phyloP scores from a whole-genome alignment of 2,329 filamentous ascomycete species.

The Arthrobotrys musiformis region DNA sequence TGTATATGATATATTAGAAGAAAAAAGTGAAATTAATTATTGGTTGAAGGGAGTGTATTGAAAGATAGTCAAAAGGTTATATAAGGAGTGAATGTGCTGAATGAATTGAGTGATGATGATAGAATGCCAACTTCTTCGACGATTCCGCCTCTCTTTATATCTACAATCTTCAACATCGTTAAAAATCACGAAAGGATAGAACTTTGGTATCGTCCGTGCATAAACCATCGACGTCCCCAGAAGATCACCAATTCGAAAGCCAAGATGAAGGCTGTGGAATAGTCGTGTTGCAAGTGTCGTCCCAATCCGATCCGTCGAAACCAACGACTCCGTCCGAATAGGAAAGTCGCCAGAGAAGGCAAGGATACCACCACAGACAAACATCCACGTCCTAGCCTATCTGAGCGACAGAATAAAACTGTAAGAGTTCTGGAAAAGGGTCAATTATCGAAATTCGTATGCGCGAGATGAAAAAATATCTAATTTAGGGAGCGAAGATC shows the following conservation, averaged over 20 bases:
- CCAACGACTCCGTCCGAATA: background rate
- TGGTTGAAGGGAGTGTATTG: background rate
- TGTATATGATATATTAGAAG: too few relatives aligned
- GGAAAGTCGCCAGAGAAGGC: background rate
- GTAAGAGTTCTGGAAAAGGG: background rate
- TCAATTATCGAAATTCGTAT: background rate
- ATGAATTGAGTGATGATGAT: background rate
- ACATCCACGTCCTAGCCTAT: background rate
- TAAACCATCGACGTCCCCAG: background rate
- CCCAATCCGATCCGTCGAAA: background rate
- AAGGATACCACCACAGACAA: background rate
- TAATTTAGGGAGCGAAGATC: background rate
- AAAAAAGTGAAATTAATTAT: too few relatives aligned
- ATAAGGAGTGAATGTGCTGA: background rate
- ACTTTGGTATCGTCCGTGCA: background rate
- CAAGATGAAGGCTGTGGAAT: background rate
- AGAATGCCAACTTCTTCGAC: background rate
- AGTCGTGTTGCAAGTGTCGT: background rate
- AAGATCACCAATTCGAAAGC: background rate
- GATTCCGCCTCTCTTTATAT: background rate
- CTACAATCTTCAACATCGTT: background rate
- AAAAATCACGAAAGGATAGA: background rate
- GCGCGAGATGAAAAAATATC: too few relatives aligned
- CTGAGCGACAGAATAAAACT: background rate
- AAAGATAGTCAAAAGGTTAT: background rate